Evolutionary conservation across 345 rosid species (phyloP).

Genomic region (Noccaea caerulescens): DNA sequence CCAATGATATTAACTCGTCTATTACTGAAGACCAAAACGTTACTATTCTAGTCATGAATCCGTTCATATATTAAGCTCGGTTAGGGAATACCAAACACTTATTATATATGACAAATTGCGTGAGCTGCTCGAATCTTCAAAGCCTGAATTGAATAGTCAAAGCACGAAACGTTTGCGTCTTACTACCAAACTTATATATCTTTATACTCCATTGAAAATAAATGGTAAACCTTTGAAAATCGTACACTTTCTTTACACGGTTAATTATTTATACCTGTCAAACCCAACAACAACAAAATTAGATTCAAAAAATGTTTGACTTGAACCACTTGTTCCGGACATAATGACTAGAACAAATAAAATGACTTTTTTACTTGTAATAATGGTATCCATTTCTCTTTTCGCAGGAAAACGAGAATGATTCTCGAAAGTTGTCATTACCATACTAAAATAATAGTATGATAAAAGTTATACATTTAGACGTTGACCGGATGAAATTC

Average conservation of each 20-base stretch:
- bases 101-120: neutral
- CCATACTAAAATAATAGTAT: neutral
- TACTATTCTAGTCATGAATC: no score
- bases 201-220: neutral
- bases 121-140: slow-evolving; percentile 3
- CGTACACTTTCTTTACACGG: no score
- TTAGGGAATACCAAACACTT: neutral
- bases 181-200: slow-evolving; percentile 9
- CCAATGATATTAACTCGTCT: no score
- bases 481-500: slow-evolving; percentile 3
- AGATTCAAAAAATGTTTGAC: neutral
- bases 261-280: no score
- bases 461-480: neutral
- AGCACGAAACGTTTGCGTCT: slow-evolving; percentile 22
- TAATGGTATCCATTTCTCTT: slow-evolving; percentile 17
- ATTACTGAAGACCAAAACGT: no score
- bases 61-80: neutral
- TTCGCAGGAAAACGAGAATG: neutral
- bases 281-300: no score
- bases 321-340: neutral
- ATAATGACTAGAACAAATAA: neutral
- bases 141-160: slow-evolving; percentile 6
- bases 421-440: neutral
- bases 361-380: neutral
- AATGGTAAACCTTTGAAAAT: slow-evolving; percentile 7